Evolutionary conservation across 768 basidiomycete genomes (phyloP).

Genomic region (Podaxis mareebaensis): DNA sequence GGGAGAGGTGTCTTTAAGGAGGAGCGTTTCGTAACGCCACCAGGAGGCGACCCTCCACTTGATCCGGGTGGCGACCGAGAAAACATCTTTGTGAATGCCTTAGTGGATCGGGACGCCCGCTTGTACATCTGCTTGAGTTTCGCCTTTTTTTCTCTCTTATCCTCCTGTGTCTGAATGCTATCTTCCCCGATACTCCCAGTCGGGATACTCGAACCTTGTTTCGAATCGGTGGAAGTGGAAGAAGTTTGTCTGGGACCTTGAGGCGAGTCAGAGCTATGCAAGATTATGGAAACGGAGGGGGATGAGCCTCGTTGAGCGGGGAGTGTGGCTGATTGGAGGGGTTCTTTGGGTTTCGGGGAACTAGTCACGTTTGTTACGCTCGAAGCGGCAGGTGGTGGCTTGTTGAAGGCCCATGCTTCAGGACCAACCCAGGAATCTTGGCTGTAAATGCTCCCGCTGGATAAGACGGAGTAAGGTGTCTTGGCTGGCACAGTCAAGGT

Average conservation of each 20-base stretch:
- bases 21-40: neutral
- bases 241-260: neutral
- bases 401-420: constrained; percentile 5
- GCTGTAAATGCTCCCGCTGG: constrained; percentile 1
- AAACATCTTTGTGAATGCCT: neutral
- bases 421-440: constrained; percentile 11
- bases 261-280: neutral
- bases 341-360: neutral
- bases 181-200: neutral
- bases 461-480: constrained; percentile 1
- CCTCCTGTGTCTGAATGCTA: neutral
- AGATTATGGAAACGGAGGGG: neutral
- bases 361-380: neutral
- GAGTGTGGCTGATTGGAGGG: neutral
- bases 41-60: neutral
- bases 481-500: neutral
- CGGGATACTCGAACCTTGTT: neutral
- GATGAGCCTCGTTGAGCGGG: neutral
- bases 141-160: constrained; percentile 2
- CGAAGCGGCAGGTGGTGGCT: neutral
- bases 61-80: neutral
- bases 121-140: constrained; percentile 11
- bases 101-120: constrained; percentile 5
- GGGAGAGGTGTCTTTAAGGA: neutral
- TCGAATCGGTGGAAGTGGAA: neutral